Base-by-base conservation (phyloP, 164 flowering plant genomes). In the Vitis amurensis region DNA sequence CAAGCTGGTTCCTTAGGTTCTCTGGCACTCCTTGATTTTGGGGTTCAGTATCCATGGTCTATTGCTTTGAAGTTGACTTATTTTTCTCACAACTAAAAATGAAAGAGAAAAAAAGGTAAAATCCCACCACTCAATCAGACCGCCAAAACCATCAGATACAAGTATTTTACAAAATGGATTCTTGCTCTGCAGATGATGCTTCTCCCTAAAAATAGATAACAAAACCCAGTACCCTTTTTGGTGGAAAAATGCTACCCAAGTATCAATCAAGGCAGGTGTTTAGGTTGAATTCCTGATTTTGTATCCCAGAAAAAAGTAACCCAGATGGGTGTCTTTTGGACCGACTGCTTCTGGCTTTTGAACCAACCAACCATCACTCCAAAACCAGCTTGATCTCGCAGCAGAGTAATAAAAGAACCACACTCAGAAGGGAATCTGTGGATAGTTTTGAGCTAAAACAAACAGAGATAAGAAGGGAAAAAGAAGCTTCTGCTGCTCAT, bases 1-100 rank as follows among this genome's bases (percentile, higher is more conserved):
- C 91, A 71, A 94, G 93, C 79, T 82, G 86, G 72, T 82, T 82
- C 71, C 82, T 89, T n/a, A 86, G 63, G 61, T 78, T 73, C 59
- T 77, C 76, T 14, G 73, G 73, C 53, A 77, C 74, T 30, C 64
- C 69, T 15, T 72, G 68, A 30, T 51, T 68, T 49, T 44, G 66
- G 48, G 67, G 17, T 58, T 58, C 74, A 67, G 68, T 63, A 61
- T 57, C 76, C 82, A 76, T 72, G 19, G 11, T 23, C 55, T 49
- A n/a, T 19, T 49, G 12, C 37, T 19, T 15, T 49, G 37, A 16
- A 62, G 12, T 11, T 50, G 23, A 63, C 23, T 9, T 8, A 11
- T 37, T 37, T 37, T 37, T 37, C 44, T 37, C 44, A 37, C 44
- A 37, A 3, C 44, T 6, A 37, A 37, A 37, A 37, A 37, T 37